Percentiles rank a stretch among this genome's conserved stretches.
Evolutionary conservation across 306 rosid genomes (phyloP).

Genomic region (Abrus pulchellus): DNA sequence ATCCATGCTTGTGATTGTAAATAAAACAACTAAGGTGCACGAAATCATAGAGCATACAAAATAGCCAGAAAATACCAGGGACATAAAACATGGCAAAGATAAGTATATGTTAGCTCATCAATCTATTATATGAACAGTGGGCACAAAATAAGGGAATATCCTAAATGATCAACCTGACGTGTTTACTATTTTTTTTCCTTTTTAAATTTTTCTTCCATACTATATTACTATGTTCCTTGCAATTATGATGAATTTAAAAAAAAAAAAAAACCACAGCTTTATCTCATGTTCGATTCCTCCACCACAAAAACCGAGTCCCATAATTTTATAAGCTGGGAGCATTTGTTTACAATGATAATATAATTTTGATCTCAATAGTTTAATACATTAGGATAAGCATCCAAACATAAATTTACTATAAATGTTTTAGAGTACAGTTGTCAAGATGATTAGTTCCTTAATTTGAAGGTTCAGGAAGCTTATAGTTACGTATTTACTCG

Average conservation of each 20-base stretch:
- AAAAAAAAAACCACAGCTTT: conserved; percentile 21
- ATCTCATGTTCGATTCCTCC: conserved; percentile 37
- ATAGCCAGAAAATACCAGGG: conserved; percentile 8
- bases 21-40: conserved; percentile 45
- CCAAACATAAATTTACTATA: not conserved
- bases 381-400: conserved; percentile 41
- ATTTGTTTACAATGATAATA: conserved; percentile 29
- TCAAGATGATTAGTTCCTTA: not conserved
- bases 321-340: not conserved
- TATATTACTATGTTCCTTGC: conserved; percentile 3
- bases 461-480: conserved; percentile 17
- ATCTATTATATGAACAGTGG: not conserved
- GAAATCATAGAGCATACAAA: conserved; percentile 17
- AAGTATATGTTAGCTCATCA: conserved; percentile 40
- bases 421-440: conserved; percentile 21
- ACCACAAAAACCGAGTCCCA: conserved; percentile 47
- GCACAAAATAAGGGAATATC: conserved; percentile 36
- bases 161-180: conserved; percentile 35
- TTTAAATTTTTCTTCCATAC: not conserved
- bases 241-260: not conserved
- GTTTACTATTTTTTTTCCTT: conserved; percentile 10
- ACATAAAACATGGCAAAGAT: conserved; percentile 42
- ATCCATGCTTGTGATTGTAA: conserved; percentile 27
- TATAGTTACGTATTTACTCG: not conserved
- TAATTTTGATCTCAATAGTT: not conserved